These are phyloP conservation scores for Escovopsis weberi DNA, from an alignment of 2,329 filamentous ascomycete genomes.

Conservation along the genomic window DNA sequence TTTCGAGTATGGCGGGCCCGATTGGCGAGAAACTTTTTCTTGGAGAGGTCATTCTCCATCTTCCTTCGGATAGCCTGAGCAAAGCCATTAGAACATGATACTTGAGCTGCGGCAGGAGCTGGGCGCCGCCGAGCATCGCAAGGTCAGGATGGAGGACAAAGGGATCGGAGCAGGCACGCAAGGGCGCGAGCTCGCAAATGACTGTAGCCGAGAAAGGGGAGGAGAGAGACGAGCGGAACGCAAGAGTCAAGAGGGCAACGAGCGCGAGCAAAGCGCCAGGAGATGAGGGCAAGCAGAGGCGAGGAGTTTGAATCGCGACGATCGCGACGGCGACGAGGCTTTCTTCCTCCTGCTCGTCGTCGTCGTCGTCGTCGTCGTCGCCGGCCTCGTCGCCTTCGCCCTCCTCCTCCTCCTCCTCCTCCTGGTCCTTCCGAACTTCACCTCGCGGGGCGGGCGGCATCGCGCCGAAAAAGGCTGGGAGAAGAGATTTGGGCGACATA, in stretches of 20 bases:
- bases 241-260: too few relatives aligned
- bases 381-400: too few relatives aligned
- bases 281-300: too few relatives aligned
- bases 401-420: too few relatives aligned
- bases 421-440: too few relatives aligned
- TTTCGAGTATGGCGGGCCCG: slow-evolving; percentile 79
- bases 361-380: too few relatives aligned
- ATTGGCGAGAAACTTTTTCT: slow-evolving; percentile 75
- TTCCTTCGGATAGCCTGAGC: slow-evolving; percentile 84
- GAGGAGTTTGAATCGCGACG: background rate
- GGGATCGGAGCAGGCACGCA: background rate
- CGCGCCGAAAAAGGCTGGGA: background rate
- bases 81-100: slow-evolving; percentile 2
- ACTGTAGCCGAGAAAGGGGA: slow-evolving; percentile 1
- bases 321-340: background rate
- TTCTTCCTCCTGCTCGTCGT: too few relatives aligned
- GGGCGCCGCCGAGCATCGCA: slow-evolving; percentile 2
- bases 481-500: slow-evolving; percentile 31
- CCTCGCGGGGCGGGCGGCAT: background rate
- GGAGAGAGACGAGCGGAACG: background rate
- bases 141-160: background rate
- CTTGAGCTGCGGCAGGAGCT: background rate
- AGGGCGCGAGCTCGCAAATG: background rate
- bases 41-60: slow-evolving; percentile 93
- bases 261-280: too few relatives aligned